Base-by-base conservation (phyloP, 371 early-diverging fungal species). In the Rhizopus delemar region DNA sequence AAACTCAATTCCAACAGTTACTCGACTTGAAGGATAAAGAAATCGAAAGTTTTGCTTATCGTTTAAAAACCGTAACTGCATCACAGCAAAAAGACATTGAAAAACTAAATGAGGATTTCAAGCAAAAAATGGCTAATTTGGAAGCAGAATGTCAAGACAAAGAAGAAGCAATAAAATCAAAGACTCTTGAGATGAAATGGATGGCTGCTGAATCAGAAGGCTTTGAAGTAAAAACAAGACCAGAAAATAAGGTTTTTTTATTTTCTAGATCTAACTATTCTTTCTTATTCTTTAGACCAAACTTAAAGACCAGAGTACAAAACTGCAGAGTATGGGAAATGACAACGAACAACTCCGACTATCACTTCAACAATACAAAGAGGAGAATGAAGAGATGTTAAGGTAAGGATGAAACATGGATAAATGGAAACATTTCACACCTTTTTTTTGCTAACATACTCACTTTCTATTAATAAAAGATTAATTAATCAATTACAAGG, bases 11-110 rank as follows among this genome's bases (percentile, higher is more conserved):
- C 46, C 76, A 80, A 51, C 65, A 69, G n/a, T 38, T 77, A 28
- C 63, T 80, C n/a, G 73, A 75, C 41, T 49, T 66, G 34, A 80
- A 80, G 55, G 81, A 77, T 46, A 69, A 73, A 56, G 78, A 80
- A 32, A 53, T 80, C 13, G 68, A 72, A 57, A 71, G 76, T 2
- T 72, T 72, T 38, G 66, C 73, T 13, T 75, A 77, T 33, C 70
- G 76, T 8, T 48, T 77, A 11, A 68, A 74, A 49, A 70, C 75
- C 3, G 57, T 75, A 3, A 73, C 75, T 1, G 64, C 68, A 29
- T 46, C 73, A 1, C 74, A 74, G 11, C 74, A 75, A 53, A 77
- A 75, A 38, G 76, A 75, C 32, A 41, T 78, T 4, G 78, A 76
- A 28, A 66, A 70, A 38, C 41, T 78, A 11, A 72, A 75, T 41